Percentiles rank a stretch among this genome's conserved stretches.
These are phyloP conservation scores for Rhazya stricta DNA, from an alignment of 257 asterid genomes.

Conservation along the genomic window DNA sequence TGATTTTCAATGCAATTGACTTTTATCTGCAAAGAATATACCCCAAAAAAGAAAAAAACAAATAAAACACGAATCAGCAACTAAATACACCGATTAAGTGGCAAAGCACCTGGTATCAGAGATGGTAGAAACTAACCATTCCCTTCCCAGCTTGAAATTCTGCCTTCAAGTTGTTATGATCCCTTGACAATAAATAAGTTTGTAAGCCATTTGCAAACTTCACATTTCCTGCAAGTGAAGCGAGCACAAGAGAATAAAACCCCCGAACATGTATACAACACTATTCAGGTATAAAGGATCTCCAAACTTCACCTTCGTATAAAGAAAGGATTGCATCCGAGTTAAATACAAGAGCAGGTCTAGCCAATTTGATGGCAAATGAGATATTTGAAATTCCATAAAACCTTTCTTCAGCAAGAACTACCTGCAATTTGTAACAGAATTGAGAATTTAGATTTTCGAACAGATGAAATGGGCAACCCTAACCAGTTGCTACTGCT, in stretches of 20 bases:
- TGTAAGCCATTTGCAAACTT: constrained; percentile 46
- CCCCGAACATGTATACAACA: background rate
- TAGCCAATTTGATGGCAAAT: constrained; percentile 53
- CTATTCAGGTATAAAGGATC: background rate
- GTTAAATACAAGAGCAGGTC: constrained; percentile 60
- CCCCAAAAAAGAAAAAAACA: background rate
- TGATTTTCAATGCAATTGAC: constrained; percentile 57
- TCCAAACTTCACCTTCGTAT: constrained; percentile 33
- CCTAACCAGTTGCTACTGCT: background rate
- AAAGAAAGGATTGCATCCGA: constrained; percentile 37
- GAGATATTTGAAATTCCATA: constrained; percentile 57
- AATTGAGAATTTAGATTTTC: background rate
- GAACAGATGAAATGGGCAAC: background rate
- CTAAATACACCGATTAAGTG: background rate
- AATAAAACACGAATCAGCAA: background rate
- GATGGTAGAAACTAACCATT: constrained; percentile 24
- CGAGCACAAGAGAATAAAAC: constrained; percentile 2
- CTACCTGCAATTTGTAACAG: constrained; percentile 27
- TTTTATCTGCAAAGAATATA: constrained; percentile 22
- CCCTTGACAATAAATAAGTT: constrained; percentile 56
- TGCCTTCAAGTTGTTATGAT: constrained; percentile 50
- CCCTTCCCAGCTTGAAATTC: constrained; percentile 73
- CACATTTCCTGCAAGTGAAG: constrained; percentile 30
- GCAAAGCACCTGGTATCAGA: background rate
- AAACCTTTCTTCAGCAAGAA: constrained; percentile 60